Percentiles rank a stretch among this genome's conserved stretches.
Conservation (phyloP, 352 stramenopile species). For the Vaucheria bursata region DNA sequence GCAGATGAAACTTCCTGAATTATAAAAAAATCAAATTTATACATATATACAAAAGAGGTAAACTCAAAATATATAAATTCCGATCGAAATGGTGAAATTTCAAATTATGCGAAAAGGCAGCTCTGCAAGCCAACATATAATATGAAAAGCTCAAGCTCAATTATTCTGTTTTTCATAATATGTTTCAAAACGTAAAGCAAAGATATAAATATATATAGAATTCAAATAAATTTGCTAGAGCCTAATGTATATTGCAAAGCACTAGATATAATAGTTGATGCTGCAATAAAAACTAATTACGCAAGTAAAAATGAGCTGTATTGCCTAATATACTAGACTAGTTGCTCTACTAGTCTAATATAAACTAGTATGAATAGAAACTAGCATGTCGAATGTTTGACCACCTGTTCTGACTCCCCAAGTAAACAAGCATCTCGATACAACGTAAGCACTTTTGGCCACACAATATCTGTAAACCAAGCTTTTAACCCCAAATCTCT, state of each 20-base stretch:
- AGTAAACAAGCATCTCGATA: conserved; percentile 34
- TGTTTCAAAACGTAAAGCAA: background rate
- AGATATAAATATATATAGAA: background rate
- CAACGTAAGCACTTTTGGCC: conserved; percentile 22
- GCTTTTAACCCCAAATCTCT: conserved; percentile 2
- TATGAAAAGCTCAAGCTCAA: background rate
- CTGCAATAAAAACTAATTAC: background rate
- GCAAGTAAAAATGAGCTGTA: background rate
- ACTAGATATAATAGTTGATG: background rate
- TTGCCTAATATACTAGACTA: background rate
- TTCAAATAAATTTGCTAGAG: background rate
- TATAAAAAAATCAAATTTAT: background rate
- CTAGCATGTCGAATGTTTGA: background rate
- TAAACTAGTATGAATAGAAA: background rate
- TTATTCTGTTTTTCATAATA: background rate
- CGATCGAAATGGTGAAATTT: background rate
- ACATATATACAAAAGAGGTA: background rate
- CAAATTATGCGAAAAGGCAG: background rate
- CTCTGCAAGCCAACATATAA: background rate
- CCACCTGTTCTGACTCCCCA: conserved; percentile 9
- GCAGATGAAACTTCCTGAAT: conserved; percentile 30
- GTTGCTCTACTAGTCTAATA: background rate
- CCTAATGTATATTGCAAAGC: background rate
- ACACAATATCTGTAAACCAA: conserved; percentile 32
- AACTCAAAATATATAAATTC: background rate